A percentile compares a stretch with the other conserved stretches of the same genome.
Evolutionary conservation across 208 protist genomes (phyloP).

Genomic region (Leishmania tarentolae): DNA sequence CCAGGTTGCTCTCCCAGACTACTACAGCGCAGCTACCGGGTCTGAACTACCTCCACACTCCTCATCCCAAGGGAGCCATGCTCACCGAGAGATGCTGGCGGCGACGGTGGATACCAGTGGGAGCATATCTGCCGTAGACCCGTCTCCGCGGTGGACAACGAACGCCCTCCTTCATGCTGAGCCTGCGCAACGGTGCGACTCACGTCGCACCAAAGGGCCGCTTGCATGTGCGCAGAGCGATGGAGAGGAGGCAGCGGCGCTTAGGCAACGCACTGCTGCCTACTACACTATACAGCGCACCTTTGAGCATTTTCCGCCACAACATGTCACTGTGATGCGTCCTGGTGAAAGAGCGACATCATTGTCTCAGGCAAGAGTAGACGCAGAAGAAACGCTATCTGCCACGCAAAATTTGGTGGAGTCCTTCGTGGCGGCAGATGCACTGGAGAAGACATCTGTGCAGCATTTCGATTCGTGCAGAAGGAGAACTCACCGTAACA

Average conservation of each 20-base stretch:
- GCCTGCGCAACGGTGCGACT: neutral
- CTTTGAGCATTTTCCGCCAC: neutral
- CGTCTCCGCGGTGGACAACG: slow-evolving; percentile 26
- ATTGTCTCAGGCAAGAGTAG: neutral
- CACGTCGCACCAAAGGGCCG: too few relatives aligned
- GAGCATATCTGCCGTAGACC: slow-evolving; percentile 8
- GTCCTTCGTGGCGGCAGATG: slow-evolving; percentile 8
- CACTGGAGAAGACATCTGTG: too few relatives aligned
- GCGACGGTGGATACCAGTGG: neutral
- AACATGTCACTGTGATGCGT: neutral
- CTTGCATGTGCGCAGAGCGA: neutral
- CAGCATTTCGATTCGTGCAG: neutral
- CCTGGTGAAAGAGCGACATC: neutral
- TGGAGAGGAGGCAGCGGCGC: neutral
- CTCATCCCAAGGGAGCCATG: neutral
- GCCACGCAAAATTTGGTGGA: slow-evolving; percentile 27
- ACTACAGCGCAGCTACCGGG: slow-evolving; percentile 12
- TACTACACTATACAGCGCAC: slow-evolving; percentile 16
- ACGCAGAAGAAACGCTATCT: neutral
- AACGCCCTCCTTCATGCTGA: slow-evolving; percentile 20
- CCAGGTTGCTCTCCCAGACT: slow-evolving; percentile 15
- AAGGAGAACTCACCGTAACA: neutral
- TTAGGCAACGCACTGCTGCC: slow-evolving; percentile 1
- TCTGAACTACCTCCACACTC: neutral
- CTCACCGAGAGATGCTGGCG: neutral